Percentiles rank a stretch among this genome's conserved stretches.
Evolutionary conservation across 2,329 filamentous ascomycete genomes (phyloP).

Genomic region (Alternaria brassicicola): DNA sequence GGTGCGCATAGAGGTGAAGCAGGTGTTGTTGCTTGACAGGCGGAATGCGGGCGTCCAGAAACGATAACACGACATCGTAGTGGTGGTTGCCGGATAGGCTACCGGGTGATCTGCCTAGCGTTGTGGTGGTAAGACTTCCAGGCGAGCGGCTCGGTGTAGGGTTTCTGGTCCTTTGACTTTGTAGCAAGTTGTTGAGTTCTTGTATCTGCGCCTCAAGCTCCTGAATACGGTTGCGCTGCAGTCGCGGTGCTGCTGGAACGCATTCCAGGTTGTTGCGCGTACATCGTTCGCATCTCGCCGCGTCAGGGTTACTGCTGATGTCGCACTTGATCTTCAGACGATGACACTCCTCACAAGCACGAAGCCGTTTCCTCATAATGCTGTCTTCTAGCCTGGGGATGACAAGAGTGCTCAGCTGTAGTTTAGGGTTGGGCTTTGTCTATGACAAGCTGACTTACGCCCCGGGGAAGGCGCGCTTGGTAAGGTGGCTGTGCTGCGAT

Average conservation of each 20-base stretch:
- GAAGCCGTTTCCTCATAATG: conserved; percentile 30
- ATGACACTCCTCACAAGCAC: conserved; percentile 40
- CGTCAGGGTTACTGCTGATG: conserved; percentile 21
- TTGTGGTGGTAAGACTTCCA: conserved; percentile 2
- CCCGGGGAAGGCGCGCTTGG: conserved; percentile 1
- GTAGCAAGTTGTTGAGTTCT: conserved; percentile 26
- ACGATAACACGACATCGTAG: conserved; percentile 24
- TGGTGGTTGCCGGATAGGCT: conserved; percentile 21
- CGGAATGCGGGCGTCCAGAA: conserved; percentile 30
- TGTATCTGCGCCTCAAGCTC: conserved; percentile 36
- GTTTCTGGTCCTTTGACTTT: conserved; percentile 16
- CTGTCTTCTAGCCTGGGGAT: neutral
- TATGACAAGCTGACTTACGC: conserved; percentile 10
- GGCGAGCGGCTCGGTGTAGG: conserved; percentile 26
- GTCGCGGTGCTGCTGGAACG: conserved; percentile 32
- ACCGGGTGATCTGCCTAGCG: conserved; percentile 8
- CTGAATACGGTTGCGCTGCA: conserved; percentile 35
- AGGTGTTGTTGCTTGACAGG: conserved; percentile 27
- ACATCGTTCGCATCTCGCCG: conserved; percentile 30
- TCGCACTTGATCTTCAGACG: conserved; percentile 41
- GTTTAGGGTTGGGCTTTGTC: neutral
- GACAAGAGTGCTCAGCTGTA: neutral
- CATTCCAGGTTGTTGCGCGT: conserved; percentile 32
- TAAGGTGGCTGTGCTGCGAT: neutral
- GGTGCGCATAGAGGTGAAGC: conserved; percentile 21